Conservation (phyloP, 2,329 filamentous ascomycete genomes). For the Colletotrichum gigasporum region DNA sequence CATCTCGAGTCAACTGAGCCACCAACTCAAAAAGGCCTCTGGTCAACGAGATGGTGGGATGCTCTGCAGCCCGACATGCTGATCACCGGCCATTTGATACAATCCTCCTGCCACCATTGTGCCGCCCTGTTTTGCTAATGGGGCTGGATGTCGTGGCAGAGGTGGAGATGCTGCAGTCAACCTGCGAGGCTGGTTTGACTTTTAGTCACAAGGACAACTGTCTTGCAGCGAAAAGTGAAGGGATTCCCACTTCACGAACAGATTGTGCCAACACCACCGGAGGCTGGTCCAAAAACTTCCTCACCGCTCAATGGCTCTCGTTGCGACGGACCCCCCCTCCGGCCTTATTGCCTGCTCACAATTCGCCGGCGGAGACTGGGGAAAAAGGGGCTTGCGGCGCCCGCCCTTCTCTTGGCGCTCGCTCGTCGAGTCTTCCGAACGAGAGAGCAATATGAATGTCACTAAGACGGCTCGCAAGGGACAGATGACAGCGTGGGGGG, state of each 20-base stretch:
- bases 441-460: not conserved
- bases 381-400: conserved; percentile 17
- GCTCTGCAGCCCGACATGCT: not conserved
- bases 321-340: not conserved
- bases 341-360: not conserved
- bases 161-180: not conserved
- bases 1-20: conserved; percentile 3
- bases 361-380: not conserved
- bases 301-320: not conserved
- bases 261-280: not conserved
- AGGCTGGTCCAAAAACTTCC: not conserved
- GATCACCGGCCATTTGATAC: not conserved
- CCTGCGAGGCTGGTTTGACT: not conserved
- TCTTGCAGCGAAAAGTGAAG: not conserved
- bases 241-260: not conserved
- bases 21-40: not conserved
- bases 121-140: not conserved
- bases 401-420: not conserved
- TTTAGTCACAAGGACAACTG: not conserved
- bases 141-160: not conserved
- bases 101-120: not conserved
- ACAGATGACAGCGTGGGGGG: conserved; percentile 9
- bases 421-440: not conserved
- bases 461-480: not conserved
- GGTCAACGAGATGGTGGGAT: not conserved